Evolutionary conservation across 2,329 filamentous ascomycete genomes (phyloP).

Genomic region (Phoma sp.): DNA sequence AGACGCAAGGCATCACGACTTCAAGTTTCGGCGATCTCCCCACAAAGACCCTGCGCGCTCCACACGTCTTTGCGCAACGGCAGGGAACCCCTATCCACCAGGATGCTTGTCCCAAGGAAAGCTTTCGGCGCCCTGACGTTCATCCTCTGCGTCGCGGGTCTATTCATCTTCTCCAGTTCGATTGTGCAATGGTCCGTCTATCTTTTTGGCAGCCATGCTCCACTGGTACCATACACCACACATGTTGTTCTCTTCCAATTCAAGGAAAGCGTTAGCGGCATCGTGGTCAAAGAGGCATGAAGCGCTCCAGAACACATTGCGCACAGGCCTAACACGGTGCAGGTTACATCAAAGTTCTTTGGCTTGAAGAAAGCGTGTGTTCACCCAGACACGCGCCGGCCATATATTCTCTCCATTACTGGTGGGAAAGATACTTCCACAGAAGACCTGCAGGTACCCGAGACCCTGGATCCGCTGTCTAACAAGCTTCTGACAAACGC

Average conservation of each 20-base stretch:
- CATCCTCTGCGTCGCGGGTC: conserved; percentile 12
- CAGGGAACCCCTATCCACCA: conserved; percentile 12
- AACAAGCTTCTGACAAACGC: conserved; percentile 55
- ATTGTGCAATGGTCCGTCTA: conserved; percentile 24
- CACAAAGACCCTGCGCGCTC: conserved; percentile 9
- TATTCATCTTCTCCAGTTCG: conserved; percentile 31
- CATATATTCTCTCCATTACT: conserved; percentile 40
- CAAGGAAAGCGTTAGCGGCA: conserved; percentile 33
- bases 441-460: conserved; percentile 41
- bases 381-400: conserved; percentile 32
- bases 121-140: conserved; percentile 24
- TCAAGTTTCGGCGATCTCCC: conserved; percentile 12
- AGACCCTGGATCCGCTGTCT: conserved; percentile 1
- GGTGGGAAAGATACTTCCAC: conserved; percentile 44
- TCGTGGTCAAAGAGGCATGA: conserved; percentile 39
- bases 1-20: conserved; percentile 9
- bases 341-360: conserved; percentile 42
- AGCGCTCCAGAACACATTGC: background rate
- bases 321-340: conserved; percentile 16
- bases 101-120: conserved; percentile 34
- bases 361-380: conserved; percentile 39
- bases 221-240: conserved; percentile 31
- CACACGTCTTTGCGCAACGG: conserved; percentile 8
- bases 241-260: conserved; percentile 46
- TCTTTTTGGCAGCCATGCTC: conserved; percentile 24